Evolutionary conservation across 108 stramenopile species (phyloP).

Genomic region (Conticribra guillardii): DNA sequence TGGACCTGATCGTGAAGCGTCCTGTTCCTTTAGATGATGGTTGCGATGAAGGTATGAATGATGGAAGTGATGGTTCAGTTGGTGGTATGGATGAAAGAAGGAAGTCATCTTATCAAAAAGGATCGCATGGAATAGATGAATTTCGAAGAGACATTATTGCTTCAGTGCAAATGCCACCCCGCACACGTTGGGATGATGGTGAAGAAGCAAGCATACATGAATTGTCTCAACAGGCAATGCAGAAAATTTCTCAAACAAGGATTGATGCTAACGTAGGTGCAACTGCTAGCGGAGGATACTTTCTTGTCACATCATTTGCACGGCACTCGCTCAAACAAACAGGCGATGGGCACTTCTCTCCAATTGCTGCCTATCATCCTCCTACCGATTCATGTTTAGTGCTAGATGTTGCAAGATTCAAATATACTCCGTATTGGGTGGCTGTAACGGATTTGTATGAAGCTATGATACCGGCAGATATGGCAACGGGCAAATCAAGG

Average conservation of each 20-base stretch:
- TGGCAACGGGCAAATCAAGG: constrained; percentile 53
- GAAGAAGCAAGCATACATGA: constrained; percentile 21
- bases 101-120: not conserved
- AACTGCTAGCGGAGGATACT: constrained; percentile 23
- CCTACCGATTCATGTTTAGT: constrained; percentile 60
- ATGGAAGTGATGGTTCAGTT: constrained; percentile 3
- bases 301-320: constrained; percentile 77
- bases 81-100: too few species aligned
- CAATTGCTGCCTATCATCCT: constrained; percentile 81
- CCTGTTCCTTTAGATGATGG: constrained; percentile 28
- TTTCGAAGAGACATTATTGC: constrained; percentile 66
- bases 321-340: constrained; percentile 83
- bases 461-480: constrained; percentile 64
- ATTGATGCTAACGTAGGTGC: constrained; percentile 8
- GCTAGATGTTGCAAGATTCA: constrained; percentile 51
- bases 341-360: constrained; percentile 95
- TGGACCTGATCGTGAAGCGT: constrained; percentile 58
- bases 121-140: constrained; percentile 42
- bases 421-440: constrained; percentile 95
- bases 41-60: not conserved
- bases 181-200: constrained; percentile 22
- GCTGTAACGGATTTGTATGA: constrained; percentile 56
- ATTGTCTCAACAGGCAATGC: too few species aligned
- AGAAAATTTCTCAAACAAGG: too few species aligned
- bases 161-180: constrained; percentile 36